Evolutionary conservation across 306 rosid genomes (phyloP), one percentile per base, ranked within the genome.

Genomic region (Pyrus betulifolia): DNA sequence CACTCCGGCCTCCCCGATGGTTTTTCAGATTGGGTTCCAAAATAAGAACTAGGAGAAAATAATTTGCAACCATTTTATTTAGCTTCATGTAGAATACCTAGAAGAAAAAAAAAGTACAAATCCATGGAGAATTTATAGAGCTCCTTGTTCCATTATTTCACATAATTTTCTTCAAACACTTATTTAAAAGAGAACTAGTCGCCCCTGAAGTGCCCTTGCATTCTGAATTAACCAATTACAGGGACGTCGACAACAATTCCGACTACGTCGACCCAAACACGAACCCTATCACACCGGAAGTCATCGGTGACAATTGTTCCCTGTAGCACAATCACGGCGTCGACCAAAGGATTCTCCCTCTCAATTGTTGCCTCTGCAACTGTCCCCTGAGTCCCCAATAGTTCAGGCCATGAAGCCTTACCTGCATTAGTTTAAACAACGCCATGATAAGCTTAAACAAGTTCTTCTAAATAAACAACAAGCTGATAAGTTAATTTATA

Each of bases 371-470:
- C 68, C 72, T 51, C 67, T 21, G 91, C 96, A 35, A 49, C 77
- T 57, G 76, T 55, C 67, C 87, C 89, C 4, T 82, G n/a, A 19
- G 58, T 49, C 12, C 91, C 91, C 22, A 86, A 67, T 70, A 88
- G 74, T 74, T 88, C 93, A 1, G 87, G 80, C 96, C 96, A 88
- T 14, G 91, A 71, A 18, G 46, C 73, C 78, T 88, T 90, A 49
- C 90, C 35, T 60, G 33, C 65, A 60, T 4, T 23, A 1, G 27
- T 57, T 57, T 21, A 57, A 57, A 57, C n/a, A 19, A 19, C 22
- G 9, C 58, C 58, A 18, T 18, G 3, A 52, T 52, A 18, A 52
- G 22, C 49, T 44, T 44, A 44, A 44, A 44, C 49, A 44, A 44
- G 49, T 44, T 44, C 49, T 44, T 2, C 14, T 44, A 11, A 44